Conservation (phyloP, 2,329 filamentous ascomycete genomes). For the Botrytis aclada region DNA sequence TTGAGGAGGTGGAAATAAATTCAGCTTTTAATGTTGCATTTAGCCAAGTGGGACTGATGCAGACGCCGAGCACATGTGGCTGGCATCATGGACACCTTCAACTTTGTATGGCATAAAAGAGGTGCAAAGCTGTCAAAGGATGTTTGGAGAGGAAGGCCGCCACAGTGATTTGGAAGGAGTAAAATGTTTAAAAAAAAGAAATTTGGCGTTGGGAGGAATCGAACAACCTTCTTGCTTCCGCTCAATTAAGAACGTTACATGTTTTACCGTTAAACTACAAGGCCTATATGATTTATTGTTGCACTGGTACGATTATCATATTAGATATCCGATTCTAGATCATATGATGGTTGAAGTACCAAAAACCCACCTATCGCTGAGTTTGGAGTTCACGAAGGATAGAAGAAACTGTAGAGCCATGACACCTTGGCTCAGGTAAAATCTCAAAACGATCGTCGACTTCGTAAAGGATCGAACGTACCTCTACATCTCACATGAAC, state of each 20-base stretch:
- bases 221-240: neutral
- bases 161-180: neutral
- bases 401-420: neutral
- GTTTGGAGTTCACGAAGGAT: neutral
- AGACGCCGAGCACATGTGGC: neutral
- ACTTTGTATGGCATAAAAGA: neutral
- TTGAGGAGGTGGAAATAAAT: neutral
- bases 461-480: neutral
- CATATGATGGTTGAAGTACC: neutral
- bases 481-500: neutral
- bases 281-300: neutral
- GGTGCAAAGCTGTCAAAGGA: neutral
- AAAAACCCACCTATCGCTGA: neutral
- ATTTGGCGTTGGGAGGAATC: neutral
- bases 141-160: neutral
- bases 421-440: neutral
- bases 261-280: neutral
- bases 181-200: neutral
- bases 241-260: neutral
- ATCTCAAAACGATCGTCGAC: neutral
- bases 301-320: neutral
- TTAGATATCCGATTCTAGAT: neutral
- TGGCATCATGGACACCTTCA: neutral
- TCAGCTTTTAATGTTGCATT: neutral
- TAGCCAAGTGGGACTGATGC: neutral